These are phyloP conservation scores for Paradendryphiella salina DNA, from an alignment of 2,329 filamentous ascomycete genomes.

Conservation along the genomic window DNA sequence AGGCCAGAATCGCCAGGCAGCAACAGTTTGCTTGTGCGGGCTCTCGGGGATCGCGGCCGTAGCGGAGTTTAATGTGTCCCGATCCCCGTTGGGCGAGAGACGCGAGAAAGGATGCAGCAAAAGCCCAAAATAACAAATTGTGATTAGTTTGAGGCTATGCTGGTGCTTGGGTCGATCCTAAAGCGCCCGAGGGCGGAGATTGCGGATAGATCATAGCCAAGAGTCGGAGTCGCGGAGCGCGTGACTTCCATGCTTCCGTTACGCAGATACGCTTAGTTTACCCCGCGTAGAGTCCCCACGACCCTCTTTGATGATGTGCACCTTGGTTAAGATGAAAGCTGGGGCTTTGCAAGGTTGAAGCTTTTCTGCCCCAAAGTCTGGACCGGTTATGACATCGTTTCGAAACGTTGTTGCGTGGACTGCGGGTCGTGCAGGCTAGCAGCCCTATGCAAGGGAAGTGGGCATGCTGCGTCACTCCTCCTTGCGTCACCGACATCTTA, in stretches of 20 bases:
- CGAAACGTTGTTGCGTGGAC: slow-evolving; percentile 9
- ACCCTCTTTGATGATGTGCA: not conserved
- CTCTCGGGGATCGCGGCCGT: slow-evolving; percentile 1
- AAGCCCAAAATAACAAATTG: not conserved
- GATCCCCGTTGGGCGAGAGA: slow-evolving; percentile 8
- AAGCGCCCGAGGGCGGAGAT: not conserved
- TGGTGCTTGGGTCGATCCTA: not conserved
- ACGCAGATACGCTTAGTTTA: not conserved
- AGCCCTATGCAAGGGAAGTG: slow-evolving; percentile 12
- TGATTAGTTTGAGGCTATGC: slow-evolving; percentile 1
- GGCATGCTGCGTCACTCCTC: slow-evolving; percentile 18
- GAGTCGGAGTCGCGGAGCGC: not conserved
- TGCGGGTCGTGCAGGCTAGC: slow-evolving; percentile 12
- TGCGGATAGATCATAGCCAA: not conserved
- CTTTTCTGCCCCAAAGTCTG: not conserved
- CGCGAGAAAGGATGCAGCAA: slow-evolving; percentile 4
- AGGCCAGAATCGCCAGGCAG: slow-evolving; percentile 18
- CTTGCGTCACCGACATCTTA: not conserved
- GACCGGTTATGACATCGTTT: slow-evolving; percentile 1
- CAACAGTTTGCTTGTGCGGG: slow-evolving; percentile 6
- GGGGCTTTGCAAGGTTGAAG: not conserved
- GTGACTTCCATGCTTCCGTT: too few species aligned
- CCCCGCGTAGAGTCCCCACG: not conserved
- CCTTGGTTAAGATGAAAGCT: not conserved
- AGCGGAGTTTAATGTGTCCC: slow-evolving; percentile 3